Conservation (phyloP, 2,329 filamentous ascomycete species). For the Lachnellula occidentalis region DNA sequence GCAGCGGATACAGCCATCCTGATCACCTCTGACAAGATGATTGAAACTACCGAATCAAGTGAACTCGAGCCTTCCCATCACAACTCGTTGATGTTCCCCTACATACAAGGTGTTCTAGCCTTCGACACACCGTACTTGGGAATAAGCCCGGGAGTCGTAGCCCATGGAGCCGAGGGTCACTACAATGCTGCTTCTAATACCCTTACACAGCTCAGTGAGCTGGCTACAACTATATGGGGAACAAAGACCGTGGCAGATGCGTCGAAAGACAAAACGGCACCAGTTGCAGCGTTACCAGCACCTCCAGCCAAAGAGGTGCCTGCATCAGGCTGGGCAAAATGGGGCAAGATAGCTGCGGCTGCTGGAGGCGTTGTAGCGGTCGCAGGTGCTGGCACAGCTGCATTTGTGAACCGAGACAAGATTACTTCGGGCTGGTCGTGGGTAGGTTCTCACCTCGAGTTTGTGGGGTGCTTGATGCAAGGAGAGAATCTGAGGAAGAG, state of each 20-base stretch:
- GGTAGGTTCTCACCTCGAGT: conserved; percentile 87
- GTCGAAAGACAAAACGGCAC: conserved; percentile 31
- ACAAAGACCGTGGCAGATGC: conserved; percentile 34
- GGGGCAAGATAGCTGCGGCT: conserved; percentile 80
- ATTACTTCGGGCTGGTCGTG: conserved; percentile 72
- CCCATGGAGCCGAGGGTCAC: conserved; percentile 79
- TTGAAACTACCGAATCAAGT: conserved; percentile 16
- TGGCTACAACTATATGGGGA: conserved; percentile 65
- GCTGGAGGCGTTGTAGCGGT: conserved; percentile 81
- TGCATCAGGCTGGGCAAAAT: conserved; percentile 60
- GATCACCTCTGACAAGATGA: conserved; percentile 39
- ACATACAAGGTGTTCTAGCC: conserved; percentile 81
- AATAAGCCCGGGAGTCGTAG: conserved; percentile 76
- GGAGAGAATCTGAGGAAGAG: conserved; percentile 74
- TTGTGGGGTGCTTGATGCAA: conserved; percentile 84
- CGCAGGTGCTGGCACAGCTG: conserved; percentile 74
- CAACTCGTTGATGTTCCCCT: conserved; percentile 81
- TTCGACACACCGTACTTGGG: conserved; percentile 93
- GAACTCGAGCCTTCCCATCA: conserved; percentile 27
- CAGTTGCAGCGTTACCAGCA: conserved; percentile 34
- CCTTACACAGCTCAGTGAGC: conserved; percentile 58
- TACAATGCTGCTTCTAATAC: conserved; percentile 70
- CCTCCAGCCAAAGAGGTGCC: conserved; percentile 37
- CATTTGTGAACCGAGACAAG: conserved; percentile 79
- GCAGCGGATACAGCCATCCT: conserved; percentile 81